Base-by-base conservation (phyloP, 148 eudicot species). In the Bassia scoparia region DNA sequence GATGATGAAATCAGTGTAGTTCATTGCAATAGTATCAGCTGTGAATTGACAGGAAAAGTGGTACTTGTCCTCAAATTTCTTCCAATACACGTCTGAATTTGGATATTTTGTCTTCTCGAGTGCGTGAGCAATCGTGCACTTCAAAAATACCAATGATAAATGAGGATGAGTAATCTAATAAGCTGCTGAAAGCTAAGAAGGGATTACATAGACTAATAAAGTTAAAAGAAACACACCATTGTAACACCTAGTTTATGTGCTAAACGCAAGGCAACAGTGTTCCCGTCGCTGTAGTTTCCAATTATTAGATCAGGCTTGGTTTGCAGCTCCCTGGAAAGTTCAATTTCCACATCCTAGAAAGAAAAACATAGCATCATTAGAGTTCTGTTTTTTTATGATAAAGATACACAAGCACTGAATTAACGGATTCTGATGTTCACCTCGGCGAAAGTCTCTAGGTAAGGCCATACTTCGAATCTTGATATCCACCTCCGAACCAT, bases 41-140 rank as follows among this genome's bases (percentile, higher is more conserved):
- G 98, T 95, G 74, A 95, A 95, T 77, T 95, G 98, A 78, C 85
- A 76, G 2, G 98, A 91, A 80, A 95, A 95, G 79, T 95, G 97
- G 69, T 95, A 95, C 81, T 95, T 95, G 34, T 95, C 96, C 55
- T 95, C 98, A 44, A 91, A 89, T 11, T 88, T 82, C 69, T 88
- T 88, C 96, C 91, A 87, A 73, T 95, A 84, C 53, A 95, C 85
- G 75, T 95, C 98, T 3, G 98, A 95, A 76, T 91, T 91, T 8
- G 97, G 96, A 67, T 95, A 91, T 62, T 95, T 95, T 13, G 98
- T 95, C 81, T 91, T 91, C 87, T 95, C 98, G 63, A 91, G 62
- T 0, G 98, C 98, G 60, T 95, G 98, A 74, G 98, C 98, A 83
- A 95, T 95, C 9, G 98, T 95, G 79, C 98, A 88, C 96, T 95